Evolutionary conservation across 768 basidiomycete genomes (phyloP), one percentile per base, ranked within the genome.

Genomic region (Mrakia blollopis): DNA sequence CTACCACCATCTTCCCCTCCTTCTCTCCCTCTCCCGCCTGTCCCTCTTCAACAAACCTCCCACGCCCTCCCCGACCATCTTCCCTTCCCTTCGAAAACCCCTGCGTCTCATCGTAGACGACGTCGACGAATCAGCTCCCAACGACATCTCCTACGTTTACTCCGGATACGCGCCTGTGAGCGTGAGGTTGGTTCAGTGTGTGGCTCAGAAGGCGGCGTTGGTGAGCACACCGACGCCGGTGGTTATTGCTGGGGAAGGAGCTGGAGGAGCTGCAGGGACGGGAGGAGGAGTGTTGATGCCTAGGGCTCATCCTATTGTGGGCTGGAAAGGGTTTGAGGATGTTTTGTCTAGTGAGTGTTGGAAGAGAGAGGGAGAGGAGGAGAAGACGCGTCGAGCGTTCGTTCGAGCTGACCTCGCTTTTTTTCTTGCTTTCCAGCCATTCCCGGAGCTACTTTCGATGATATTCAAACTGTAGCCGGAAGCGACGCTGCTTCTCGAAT

Each of bases 291-390:
- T 44, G 16, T 41, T 89, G 82, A 86, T 91, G 57, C 91, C 81
- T 2, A 78, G 89, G 81, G 94, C 94, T 1, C 94, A 97, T 83
- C 91, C 93, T 2, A 91, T 99, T 77, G 88, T 91, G 13, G 96
- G 96, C 3, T 99, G 96, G 95, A 96, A 92, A 83, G 96, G 94
- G 32, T 94, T 99, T 81, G 97, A 98, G 83, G 96, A 98, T 81
- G 88, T 92, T 21, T 82, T 97, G 30, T 87, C 88, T 50, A 86
- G 87, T 73, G 89, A 47, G 76, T 73, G 1, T 2, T 14, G 44
- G n/a, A n/a, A 44, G 44, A 13, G 44, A 44, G 44, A 28, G 21
- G 21, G 25, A 28, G 10, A 10, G 3, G 54, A 25, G 57, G 57
- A 25, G 50, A 5, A 16, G 57, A 57, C 47, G 57, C 57, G 57